phyloP scores from a whole-genome alignment of 495 filamentous ascomycete species.

The Hypoxylon fragiforme region DNA sequence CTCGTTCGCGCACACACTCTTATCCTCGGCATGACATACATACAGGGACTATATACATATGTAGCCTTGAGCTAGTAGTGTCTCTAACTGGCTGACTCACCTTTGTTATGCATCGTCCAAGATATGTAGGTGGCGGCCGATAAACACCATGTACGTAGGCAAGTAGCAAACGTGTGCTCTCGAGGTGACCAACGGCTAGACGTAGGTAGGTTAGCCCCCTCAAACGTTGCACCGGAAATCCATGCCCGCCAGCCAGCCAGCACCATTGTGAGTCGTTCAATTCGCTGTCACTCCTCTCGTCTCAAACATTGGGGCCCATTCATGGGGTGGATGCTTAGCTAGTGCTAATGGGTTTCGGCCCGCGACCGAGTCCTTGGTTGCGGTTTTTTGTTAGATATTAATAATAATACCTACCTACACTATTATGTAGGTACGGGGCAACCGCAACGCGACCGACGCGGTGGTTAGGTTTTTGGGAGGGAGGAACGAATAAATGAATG shows the following conservation, averaged over 20 bases:
- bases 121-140: constrained; percentile 11
- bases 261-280: constrained; percentile 28
- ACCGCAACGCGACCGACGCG: constrained; percentile 7
- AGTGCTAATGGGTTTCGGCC: too few species aligned
- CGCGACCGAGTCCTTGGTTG: constrained; percentile 17
- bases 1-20: not conserved
- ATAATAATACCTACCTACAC: constrained; percentile 3
- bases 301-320: constrained; percentile 8
- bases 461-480: too few species aligned
- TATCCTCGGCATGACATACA: too few species aligned
- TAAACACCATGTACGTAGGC: too few species aligned
- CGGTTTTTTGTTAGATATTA: constrained; percentile 11
- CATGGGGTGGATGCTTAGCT: too few species aligned
- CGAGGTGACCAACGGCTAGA: constrained; percentile 30
- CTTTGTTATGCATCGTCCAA: constrained; percentile 6
- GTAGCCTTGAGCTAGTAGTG: not conserved
- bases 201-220: too few species aligned
- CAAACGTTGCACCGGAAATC: constrained; percentile 34
- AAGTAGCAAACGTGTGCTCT: constrained; percentile 21
- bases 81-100: not conserved
- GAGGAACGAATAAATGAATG: too few species aligned
- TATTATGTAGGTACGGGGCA: too few species aligned
- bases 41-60: too few species aligned
- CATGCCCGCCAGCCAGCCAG: constrained; percentile 24
- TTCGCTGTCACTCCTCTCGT: constrained; percentile 30